Evolutionary conservation across 1,284 basidiomycete genomes (phyloP), one percentile per base, ranked within the genome.

Genomic region (Microbotryum scabiosae): DNA sequence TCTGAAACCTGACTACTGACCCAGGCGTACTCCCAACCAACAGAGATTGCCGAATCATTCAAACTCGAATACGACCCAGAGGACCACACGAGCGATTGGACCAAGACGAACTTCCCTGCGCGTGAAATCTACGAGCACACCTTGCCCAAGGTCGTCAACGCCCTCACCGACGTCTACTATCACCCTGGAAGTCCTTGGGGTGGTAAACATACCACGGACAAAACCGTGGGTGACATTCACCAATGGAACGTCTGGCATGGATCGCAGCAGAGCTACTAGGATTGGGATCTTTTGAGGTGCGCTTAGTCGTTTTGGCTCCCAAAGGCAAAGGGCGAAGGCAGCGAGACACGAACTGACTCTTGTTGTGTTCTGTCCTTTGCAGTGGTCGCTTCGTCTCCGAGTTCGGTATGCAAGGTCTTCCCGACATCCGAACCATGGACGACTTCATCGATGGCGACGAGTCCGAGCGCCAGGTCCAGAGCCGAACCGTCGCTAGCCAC

Each of bases 291-390:
- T 54, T 81, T 93, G 18, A 80, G 36, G 86, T 41, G 36, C 36
- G 36, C 16, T 41, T 16, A 88, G 88, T 50, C 82, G 89, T 46
- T 92, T 92, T 74, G 87, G 92, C 28, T 89, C 87, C n/a, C 87
- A 89, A 71, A 88, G 89, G 69, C 87, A n/a, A n/a, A n/a, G n/a
- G n/a, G n/a, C n/a, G 87, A 68, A 89, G 88, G 88, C 86, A 70
- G 66, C 85, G 74, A 30, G 26, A 12, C 23, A 44, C 2, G 12
- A 41, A 16, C 36, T 41, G 14, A 41, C 36, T 41, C 14, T 12
- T 12, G 16, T 6, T 12, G 36, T 41, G 5, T 5, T 12, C 36
- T 18, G 36, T 41, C 36, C 16, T 41, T 5, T 18, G 10, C 36
- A 41, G 60, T 12, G 63, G 66, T 1, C 54, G 66, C 1, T 65